A percentile compares a stretch with the other conserved stretches of the same genome.
phyloP scores from a whole-genome alignment of 768 basidiomycete species.

The Lactifluus echinatus region DNA sequence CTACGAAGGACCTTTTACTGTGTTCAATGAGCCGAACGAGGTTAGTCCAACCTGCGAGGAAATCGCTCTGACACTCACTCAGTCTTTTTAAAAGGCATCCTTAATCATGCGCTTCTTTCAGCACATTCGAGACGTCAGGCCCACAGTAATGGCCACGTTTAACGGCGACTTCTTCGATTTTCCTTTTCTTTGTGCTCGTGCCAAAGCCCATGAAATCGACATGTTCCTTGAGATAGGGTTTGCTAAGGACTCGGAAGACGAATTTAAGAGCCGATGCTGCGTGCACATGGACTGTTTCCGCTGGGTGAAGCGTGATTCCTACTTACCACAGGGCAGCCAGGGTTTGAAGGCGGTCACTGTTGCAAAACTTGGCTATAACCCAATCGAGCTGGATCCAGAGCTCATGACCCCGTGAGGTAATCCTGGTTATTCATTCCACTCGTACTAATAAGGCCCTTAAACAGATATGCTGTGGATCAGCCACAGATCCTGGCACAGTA shows the following conservation, averaged over 20 bases:
- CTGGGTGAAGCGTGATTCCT: slow-evolving; percentile 99
- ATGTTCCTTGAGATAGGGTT: slow-evolving; percentile 97
- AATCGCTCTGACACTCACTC: not conserved
- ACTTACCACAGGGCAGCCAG: slow-evolving; percentile 96
- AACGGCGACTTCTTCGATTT: slow-evolving; percentile 99
- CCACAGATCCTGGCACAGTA: slow-evolving; percentile 93
- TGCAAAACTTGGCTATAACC: slow-evolving; percentile 91
- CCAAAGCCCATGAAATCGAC: slow-evolving; percentile 84
- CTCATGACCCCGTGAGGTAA: slow-evolving; percentile 91
- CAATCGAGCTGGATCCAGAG: slow-evolving; percentile 95
- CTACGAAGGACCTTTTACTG: slow-evolving; percentile 90
- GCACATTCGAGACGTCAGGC: slow-evolving; percentile 87
- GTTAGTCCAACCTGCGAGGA: slow-evolving; percentile 32
- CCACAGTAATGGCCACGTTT: slow-evolving; percentile 96
- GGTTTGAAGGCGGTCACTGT: slow-evolving; percentile 97
- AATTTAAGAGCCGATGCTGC: slow-evolving; percentile 87
- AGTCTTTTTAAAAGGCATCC: slow-evolving; percentile 48
- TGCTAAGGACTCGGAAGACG: slow-evolving; percentile 82
- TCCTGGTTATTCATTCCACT: not conserved
- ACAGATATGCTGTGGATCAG: slow-evolving; percentile 90
- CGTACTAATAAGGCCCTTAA: not conserved
- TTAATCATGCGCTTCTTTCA: slow-evolving; percentile 84
- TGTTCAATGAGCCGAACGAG: slow-evolving; percentile 94
- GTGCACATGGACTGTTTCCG: slow-evolving; percentile 99
- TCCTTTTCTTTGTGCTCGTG: slow-evolving; percentile 84